Base-by-base conservation (phyloP, 1,284 basidiomycete genomes). In the Trametes polyzona region DNA sequence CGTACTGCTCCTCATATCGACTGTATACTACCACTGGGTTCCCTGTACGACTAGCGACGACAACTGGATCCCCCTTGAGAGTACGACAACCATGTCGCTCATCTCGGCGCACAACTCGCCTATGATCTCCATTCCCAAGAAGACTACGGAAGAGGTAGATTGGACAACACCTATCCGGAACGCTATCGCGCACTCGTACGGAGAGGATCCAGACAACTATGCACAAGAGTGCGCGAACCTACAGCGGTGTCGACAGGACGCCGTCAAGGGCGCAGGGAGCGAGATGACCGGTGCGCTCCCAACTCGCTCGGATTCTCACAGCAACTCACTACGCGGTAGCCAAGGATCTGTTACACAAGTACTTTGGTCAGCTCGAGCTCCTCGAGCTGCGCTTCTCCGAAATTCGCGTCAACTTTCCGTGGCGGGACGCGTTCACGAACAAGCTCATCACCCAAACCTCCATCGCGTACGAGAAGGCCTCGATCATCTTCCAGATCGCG, bases 341-440 rank as follows among this genome's bases (percentile, higher is more conserved):
- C 19, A 83, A 96, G 41, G 97, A 99, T 75, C 80, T 99, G 23
- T 81, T 99, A 44, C 98, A 96, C 87, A 98, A 97, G 75, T 99
- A 99, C 81, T 99, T 99, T 78, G 96, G 97, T 40, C 96, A 99
- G 74, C 88, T 99, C 33, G 97, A 99, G 71, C 85, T 99, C 27
- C 87, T 99, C 35, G 97, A 99, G 71, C 83, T 99, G 48, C 88
- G 97, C 27, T 99, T 99, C 74, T 88, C 96, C 7, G 97, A 99
- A 73, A 92, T 99, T 59, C 86, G 94, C 67, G 94, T 98, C 67
- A 91, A 93, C 57, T 99, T 99, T 69, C 88, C 93, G 0, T 99
- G 96, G 95, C 84, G 90, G 66, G 97, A 99, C 73, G 96, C 96
- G 6, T 99, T 99, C 77, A 98, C 95, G 39, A 82, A 80, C 76